Evolutionary conservation across 352 stramenopile species (phyloP), one percentile per base, ranked within the genome.

Genomic region (Thalassiosira exigua): DNA sequence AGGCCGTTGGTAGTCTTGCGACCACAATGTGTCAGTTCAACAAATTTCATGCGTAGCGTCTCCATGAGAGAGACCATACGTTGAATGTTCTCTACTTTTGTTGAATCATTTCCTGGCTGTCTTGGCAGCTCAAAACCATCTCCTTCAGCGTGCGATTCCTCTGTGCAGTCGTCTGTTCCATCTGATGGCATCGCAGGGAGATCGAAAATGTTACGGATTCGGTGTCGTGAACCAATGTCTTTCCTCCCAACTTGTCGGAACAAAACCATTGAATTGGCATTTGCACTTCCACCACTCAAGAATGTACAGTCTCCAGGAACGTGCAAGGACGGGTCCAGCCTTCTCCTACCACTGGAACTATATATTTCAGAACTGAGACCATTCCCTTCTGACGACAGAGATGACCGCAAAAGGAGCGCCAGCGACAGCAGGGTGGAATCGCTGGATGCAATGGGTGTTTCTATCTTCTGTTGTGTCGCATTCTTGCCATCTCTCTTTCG

Each of bases 31-130:
- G 59, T 75, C 29, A 85, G 44, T 39, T 85, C 70, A 17, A 85
- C 69, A 53, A 85, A 57, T 57, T 85, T 85, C 24, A 70, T 61
- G 21, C 77, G 70, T 11, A 81, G 53, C 32, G 71, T 81, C 71
- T 85, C 70, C 19, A 85, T 54, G 12, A 85, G 52, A 50, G 77
- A 74, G 5, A 52, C 58, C 5, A 81, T 58, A 32, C 57, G 44
- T 70, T 81, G 58, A 21, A 69, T 39, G 52, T 69, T 78, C 67
- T 78, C 65, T 24, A 85, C 21, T 32, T 3, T 75, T 48, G 44
- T 46, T 30, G 36, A 21, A 17, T 56, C 58, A 62, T 71, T 44
- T 52, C 39, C 17, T 54, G 56, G 19, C 53, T 58, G 21, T 54
- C 11, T 41, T 3, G 24, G 66, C n/a, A 26, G 59, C 5, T 24